Evolutionary conservation across 108 stramenopile genomes (phyloP), one percentile per base, ranked within the genome.

Genomic region (Bacterosira constricta): DNA sequence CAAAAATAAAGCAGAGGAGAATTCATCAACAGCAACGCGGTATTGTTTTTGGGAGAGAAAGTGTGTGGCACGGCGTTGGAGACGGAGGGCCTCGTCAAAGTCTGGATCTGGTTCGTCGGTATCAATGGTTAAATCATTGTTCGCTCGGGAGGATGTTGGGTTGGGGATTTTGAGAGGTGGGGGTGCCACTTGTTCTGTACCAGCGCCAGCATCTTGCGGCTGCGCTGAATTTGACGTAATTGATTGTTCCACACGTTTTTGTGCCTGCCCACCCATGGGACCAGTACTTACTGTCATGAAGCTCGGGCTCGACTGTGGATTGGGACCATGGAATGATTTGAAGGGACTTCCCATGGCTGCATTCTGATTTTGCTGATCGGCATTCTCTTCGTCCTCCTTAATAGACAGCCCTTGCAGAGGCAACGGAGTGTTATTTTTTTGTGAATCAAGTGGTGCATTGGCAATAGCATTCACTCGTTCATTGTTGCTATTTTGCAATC

Each of bases 81-180:
- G 87, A 30, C 87, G 86, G n/a, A 93, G 72, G n/a, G 92, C 92
- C 63, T 93, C 92, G 45, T 93, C 92, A 80, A 93, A 93, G 57
- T 93, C 92, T 13, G 92, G 92, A 77, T 93, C 92, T 10, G 73
- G 67, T 47, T 80, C 86, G 39, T 81, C 77, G 27, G 79, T 61
- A 34, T 70, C 62, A 15, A 52, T 46, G 10, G 34, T 52, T 11
- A 47, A 69, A 41, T 68, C 47, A 31, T 70, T 45, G 26, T 50
- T 30, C 4, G 31, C 73, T 1, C 57, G 20, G 29, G 53, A 8
- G 38, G 65, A 20, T 26, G 57, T 31, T 3, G 41, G 51, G 0
- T 21, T 27, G 15, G 46, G 51, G 11, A 52, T 23, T 52, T 44
- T 42, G 42, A 56, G 10, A 34, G n/a, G 26, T 34, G 15, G 68